Evolutionary conservation across 2,329 filamentous ascomycete genomes (phyloP).

Genomic region (Clarireedia homoeocarpa): DNA sequence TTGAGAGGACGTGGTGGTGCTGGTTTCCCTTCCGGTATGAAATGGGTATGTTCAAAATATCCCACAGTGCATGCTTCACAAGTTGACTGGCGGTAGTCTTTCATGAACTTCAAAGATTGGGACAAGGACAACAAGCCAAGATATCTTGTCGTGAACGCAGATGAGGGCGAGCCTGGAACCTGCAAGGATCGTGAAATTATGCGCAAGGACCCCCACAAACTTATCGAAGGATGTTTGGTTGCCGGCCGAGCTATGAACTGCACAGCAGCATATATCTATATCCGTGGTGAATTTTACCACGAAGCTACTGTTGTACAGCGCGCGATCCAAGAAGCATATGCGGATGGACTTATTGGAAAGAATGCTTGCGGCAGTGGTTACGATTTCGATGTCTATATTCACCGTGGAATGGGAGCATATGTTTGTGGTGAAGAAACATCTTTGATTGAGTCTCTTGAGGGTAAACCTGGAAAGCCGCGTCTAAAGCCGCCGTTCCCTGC

Average conservation of each 20-base stretch:
- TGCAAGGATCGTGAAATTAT: constrained; percentile 99
- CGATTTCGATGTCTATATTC: constrained; percentile 94
- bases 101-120: constrained; percentile 99
- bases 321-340: constrained; percentile 96
- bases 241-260: constrained; percentile 98
- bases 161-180: constrained; percentile 96
- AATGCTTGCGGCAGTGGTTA: constrained; percentile 96
- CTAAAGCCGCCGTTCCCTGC: constrained; percentile 98
- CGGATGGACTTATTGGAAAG: constrained; percentile 91
- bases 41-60: constrained; percentile 68
- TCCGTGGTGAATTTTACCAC: constrained; percentile 95
- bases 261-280: constrained; percentile 97
- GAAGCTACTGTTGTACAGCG: constrained; percentile 89
- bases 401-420: constrained; percentile 95
- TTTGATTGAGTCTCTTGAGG: constrained; percentile 94
- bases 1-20: constrained; percentile 93
- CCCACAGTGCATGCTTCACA: constrained; percentile 11
- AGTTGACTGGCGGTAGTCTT: constrained; percentile 54
- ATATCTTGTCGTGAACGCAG: constrained; percentile 96
- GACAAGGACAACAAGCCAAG: constrained; percentile 94
- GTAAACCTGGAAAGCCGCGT: constrained; percentile 96
- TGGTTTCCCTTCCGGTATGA: constrained; percentile 95
- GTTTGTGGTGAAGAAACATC: constrained; percentile 98
- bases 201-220: constrained; percentile 99
- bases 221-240: constrained; percentile 92